Conservation (phyloP, 176 grass and related monocot species). For the Oryza meyeriana region DNA sequence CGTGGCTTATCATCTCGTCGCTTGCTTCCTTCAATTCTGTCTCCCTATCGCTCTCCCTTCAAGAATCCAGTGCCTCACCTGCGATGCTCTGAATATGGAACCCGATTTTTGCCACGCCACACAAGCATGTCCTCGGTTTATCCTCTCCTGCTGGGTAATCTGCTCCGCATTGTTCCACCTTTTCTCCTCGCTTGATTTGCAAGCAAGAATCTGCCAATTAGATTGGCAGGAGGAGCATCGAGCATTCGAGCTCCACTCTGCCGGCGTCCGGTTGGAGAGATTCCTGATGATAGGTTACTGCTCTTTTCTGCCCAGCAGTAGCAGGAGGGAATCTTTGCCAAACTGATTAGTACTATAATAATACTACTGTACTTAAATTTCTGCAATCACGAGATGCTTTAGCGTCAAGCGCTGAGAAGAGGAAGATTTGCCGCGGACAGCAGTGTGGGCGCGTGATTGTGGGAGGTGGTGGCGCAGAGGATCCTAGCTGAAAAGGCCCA, state of each 20-base stretch:
- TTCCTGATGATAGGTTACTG: neutral
- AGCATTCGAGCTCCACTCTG: neutral
- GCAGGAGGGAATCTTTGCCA: too few relatives aligned
- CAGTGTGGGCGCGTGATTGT: neutral
- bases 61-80: slow-evolving; percentile 13
- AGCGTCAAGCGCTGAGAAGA: too few relatives aligned
- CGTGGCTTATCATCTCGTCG: slow-evolving; percentile 17
- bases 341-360: too few relatives aligned
- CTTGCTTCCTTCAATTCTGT: too few relatives aligned
- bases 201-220: slow-evolving; percentile 25
- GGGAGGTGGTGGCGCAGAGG: neutral
- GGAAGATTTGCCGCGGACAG: too few relatives aligned
- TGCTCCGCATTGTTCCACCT: neutral
- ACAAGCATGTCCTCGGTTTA: slow-evolving; percentile 36
- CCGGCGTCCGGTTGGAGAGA: neutral
- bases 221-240: neutral
- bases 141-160: slow-evolving; percentile 9
- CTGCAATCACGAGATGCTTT: too few relatives aligned
- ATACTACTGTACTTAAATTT: too few relatives aligned
- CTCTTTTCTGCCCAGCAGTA: neutral
- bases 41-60: neutral
- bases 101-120: neutral
- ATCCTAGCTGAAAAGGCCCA: neutral
- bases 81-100: neutral
- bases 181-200: neutral